A percentile compares a stretch with the other conserved stretches of the same genome.
Evolutionary conservation across 805 yeast species (phyloP).

Genomic region (Barnettozyma siamensis): DNA sequence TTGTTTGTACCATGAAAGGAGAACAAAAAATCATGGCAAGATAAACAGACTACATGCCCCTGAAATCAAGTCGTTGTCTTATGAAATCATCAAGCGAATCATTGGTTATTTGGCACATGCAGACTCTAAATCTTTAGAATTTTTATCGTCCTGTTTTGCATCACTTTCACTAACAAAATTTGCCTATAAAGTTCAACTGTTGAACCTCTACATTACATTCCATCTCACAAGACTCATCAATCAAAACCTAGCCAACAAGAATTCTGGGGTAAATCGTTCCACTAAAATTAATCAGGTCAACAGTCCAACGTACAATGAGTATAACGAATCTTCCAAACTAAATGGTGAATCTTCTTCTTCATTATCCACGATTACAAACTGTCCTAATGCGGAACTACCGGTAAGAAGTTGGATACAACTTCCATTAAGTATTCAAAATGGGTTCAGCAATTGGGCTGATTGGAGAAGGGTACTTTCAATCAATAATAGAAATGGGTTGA

Average conservation of each 20-base stretch:
- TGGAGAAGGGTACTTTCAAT: slow-evolving; percentile 1
- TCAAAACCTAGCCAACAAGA: slow-evolving; percentile 3
- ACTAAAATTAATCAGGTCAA: not conserved
- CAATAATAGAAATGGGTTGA: not conserved
- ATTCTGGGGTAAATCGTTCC: not conserved
- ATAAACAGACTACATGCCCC: slow-evolving; percentile 31
- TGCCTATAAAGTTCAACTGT: slow-evolving; percentile 50
- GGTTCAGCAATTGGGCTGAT: slow-evolving; percentile 12
- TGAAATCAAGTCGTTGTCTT: slow-evolving; percentile 51
- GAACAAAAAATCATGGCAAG: not conserved
- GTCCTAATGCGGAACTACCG: not conserved
- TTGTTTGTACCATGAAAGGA: slow-evolving; percentile 33
- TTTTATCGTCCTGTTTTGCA: slow-evolving; percentile 53
- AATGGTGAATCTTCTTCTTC: slow-evolving; percentile 1
- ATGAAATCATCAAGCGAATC: slow-evolving; percentile 62
- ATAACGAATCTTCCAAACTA: slow-evolving; percentile 8
- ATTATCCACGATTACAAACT: not conserved
- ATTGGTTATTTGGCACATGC: slow-evolving; percentile 61
- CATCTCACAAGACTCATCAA: slow-evolving; percentile 54
- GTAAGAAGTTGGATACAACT: slow-evolving; percentile 7
- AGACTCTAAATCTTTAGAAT: slow-evolving; percentile 33
- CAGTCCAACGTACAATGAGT: slow-evolving; percentile 12
- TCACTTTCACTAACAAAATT: slow-evolving; percentile 39
- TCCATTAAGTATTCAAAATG: slow-evolving; percentile 9
- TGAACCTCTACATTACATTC: slow-evolving; percentile 75